Conservation (phyloP, 108 stramenopile genomes). For the Skeletonema tropicum region DNA sequence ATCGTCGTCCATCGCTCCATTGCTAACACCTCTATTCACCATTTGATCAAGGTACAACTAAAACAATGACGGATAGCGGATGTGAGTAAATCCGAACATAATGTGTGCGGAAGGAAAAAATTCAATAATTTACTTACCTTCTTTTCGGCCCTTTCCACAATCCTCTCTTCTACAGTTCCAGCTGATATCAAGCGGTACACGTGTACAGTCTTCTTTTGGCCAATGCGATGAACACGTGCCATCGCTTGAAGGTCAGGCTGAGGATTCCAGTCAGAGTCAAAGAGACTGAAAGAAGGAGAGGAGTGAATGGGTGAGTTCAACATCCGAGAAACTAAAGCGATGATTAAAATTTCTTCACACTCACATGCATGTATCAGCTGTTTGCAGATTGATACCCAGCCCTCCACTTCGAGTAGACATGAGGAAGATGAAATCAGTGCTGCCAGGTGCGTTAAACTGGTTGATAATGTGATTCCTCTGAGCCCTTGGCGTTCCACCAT, state of each 20-base stretch:
- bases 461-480: too few relatives aligned
- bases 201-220: slow-evolving; percentile 90
- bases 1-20: slow-evolving; percentile 61
- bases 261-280: slow-evolving; percentile 91
- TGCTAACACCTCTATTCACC: slow-evolving; percentile 65
- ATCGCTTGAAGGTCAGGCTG: slow-evolving; percentile 93
- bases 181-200: slow-evolving; percentile 84
- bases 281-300: slow-evolving; percentile 26
- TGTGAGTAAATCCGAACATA: neutral
- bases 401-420: slow-evolving; percentile 95
- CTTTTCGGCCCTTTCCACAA: slow-evolving; percentile 84
- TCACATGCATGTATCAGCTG: slow-evolving; percentile 91
- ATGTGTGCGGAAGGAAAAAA: neutral
- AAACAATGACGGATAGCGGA: neutral
- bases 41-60: slow-evolving; percentile 69
- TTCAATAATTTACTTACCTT: slow-evolving; percentile 33
- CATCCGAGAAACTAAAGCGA: neutral
- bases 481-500: slow-evolving; percentile 78
- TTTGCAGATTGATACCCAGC: slow-evolving; percentile 93
- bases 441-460: slow-evolving; percentile 88
- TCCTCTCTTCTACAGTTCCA: slow-evolving; percentile 91
- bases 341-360: neutral
- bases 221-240: slow-evolving; percentile 95
- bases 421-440: slow-evolving; percentile 84
- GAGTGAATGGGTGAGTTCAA: neutral